Evolutionary conservation across 768 basidiomycete species (phyloP), one percentile per base, ranked within the genome.

Genomic region (Exsudoporus frostii): DNA sequence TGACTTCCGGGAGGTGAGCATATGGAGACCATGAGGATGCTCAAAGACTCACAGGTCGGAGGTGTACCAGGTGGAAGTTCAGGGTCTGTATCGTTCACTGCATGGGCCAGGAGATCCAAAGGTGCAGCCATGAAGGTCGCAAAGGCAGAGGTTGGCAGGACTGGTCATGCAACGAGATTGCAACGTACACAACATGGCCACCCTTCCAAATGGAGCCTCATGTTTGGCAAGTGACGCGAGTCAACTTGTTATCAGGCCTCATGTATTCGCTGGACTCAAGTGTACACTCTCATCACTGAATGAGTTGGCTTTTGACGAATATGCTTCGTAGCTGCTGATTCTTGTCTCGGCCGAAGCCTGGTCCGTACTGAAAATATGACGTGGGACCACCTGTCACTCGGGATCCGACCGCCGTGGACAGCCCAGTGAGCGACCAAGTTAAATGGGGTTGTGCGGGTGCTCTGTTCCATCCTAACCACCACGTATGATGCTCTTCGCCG

Each of bases 51-150:
- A 84, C 84, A 63, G n/a, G 76, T 85, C 7, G 85, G 85, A 27
- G 85, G 85, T 25, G 83, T 71, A 27, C 85, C 85, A 0, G 84
- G 85, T 2, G 85, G 85, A 1, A 80, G 72, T 37, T 73, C 73
- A 9, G 76, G 61, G 3, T 74, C 76, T 11, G 67, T 68, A 27
- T 73, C 72, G 47, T 69, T 67, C 45, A 64, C 48, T 32, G 53
- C 61, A 42, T 48, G 56, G 19, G 52, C 59, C 38, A 67, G 44
- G 50, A 71, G 49, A 34, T 49, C 25, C 14, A 44, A 11, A 5
- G 51, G 24, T 19, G 13, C 40, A 22, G 60, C 53, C 67, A 67
- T 64, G 54, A 36, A 33, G 45, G 44, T 49, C 15, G 24, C 32
- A 25, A 44, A 39, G 40, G 30, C 17, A 36, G 5, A 17, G 3